phyloP scores from a whole-genome alignment of 108 stramenopile species.

The Bacterosira constricta region DNA sequence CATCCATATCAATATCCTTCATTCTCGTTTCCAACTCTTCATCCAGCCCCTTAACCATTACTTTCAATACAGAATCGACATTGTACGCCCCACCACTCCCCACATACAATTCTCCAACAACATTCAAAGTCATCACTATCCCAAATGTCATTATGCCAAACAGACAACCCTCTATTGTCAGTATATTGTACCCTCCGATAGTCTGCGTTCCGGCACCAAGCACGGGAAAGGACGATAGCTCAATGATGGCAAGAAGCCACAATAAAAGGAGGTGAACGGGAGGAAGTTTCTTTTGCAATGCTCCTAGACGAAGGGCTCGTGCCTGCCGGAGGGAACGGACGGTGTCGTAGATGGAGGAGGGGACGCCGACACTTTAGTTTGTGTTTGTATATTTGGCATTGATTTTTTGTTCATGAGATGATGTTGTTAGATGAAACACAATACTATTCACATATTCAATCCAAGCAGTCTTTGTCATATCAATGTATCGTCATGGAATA shows the following conservation, averaged over 20 bases:
- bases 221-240: slow-evolving; percentile 78
- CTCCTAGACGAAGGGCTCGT: slow-evolving; percentile 74
- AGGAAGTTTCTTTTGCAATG: slow-evolving; percentile 83
- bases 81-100: slow-evolving; percentile 88
- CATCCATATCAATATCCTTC: slow-evolving; percentile 36
- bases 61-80: slow-evolving; percentile 73
- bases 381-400: not conserved
- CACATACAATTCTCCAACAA: slow-evolving; percentile 79
- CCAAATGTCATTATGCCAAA: slow-evolving; percentile 88
- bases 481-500: too few relatives aligned
- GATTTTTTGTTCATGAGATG: not conserved
- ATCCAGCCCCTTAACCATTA: slow-evolving; percentile 88
- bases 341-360: slow-evolving; percentile 86
- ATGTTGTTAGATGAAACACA: not conserved
- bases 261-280: slow-evolving; percentile 73
- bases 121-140: slow-evolving; percentile 75
- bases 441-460: too few relatives aligned
- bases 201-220: slow-evolving; percentile 86
- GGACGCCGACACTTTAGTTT: slow-evolving; percentile 74
- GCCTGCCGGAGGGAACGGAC: slow-evolving; percentile 83
- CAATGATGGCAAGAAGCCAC: slow-evolving; percentile 76
- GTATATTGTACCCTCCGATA: slow-evolving; percentile 80
- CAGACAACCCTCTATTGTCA: slow-evolving; percentile 78
- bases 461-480: too few relatives aligned
- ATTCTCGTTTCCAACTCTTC: slow-evolving; percentile 77